phyloP scores from a whole-genome alignment of 176 grass and related monocot species.

The Raddia guianensis region DNA sequence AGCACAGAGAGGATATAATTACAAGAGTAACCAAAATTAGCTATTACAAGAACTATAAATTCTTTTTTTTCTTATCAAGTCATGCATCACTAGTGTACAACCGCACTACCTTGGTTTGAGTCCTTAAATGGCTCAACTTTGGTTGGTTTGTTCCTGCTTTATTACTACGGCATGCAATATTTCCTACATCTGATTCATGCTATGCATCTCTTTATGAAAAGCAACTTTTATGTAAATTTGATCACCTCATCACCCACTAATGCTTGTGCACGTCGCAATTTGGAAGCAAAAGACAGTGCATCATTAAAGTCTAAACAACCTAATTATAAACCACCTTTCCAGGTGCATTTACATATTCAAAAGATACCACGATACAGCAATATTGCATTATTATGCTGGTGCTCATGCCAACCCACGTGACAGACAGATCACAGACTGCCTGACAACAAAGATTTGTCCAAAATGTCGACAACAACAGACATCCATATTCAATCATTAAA shows the following conservation, averaged over 20 bases:
- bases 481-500: constrained; percentile 11
- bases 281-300: background rate
- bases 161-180: too few relatives aligned
- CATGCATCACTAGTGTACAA: background rate
- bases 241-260: background rate
- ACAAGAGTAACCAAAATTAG: background rate
- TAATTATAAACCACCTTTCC: background rate
- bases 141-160: too few relatives aligned
- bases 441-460: background rate
- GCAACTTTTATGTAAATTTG: background rate
- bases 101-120: too few relatives aligned
- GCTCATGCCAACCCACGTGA: background rate
- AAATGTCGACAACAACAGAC: background rate
- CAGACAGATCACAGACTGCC: constrained; percentile 12
- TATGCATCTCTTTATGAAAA: background rate
- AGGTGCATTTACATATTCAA: background rate
- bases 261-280: background rate
- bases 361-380: background rate
- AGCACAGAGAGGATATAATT: background rate
- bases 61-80: background rate
- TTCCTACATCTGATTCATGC: background rate
- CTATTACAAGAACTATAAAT: background rate
- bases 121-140: too few relatives aligned
- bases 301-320: background rate
- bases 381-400: background rate